Evolutionary conservation across 1,284 basidiomycete species (phyloP).

Genomic region (Puccinia polysora): DNA sequence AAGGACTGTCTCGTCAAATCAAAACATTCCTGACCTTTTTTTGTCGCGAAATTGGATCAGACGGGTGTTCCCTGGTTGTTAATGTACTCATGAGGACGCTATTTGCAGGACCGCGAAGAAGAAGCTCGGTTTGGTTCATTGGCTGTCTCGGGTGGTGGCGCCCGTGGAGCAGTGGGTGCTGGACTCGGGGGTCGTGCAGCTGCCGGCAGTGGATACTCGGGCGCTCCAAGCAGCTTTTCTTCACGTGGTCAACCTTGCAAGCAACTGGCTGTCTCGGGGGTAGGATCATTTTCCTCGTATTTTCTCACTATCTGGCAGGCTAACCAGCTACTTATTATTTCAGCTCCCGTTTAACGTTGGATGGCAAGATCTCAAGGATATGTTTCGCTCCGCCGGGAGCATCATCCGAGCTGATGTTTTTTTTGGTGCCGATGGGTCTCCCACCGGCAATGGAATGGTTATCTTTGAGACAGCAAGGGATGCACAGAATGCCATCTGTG

Average conservation of each 20-base stretch:
- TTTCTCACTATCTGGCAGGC: neutral
- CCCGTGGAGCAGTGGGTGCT: constrained; percentile 61
- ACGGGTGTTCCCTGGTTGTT: too few species aligned
- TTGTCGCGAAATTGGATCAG: neutral
- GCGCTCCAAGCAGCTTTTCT: neutral
- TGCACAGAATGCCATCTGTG: constrained; percentile 83
- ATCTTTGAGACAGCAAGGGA: constrained; percentile 87
- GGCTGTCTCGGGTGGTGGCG: constrained; percentile 63
- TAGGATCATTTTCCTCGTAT: neutral
- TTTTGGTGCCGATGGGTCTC: constrained; percentile 80
- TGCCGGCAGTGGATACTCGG: constrained; percentile 46
- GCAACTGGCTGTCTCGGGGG: constrained; percentile 41
- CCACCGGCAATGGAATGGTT: constrained; percentile 90
- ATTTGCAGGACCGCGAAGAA: constrained; percentile 80
- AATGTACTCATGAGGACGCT: constrained; percentile 2
- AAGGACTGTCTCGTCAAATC: constrained; percentile 43
- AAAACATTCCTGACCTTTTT: neutral
- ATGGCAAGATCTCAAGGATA: constrained; percentile 97
- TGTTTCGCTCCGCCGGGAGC: constrained; percentile 89
- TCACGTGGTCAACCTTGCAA: constrained; percentile 29
- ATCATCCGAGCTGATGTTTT: constrained; percentile 92
- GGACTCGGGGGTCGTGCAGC: constrained; percentile 47
- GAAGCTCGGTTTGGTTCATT: constrained; percentile 89
- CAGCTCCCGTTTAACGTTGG: constrained; percentile 90
- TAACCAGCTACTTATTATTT: constrained; percentile 16